A percentile compares a stretch with the other conserved stretches of the same genome.
These are phyloP conservation scores for Discostella stelligeroides DNA, from an alignment of 108 stramenopile species.

Conservation along the genomic window DNA sequence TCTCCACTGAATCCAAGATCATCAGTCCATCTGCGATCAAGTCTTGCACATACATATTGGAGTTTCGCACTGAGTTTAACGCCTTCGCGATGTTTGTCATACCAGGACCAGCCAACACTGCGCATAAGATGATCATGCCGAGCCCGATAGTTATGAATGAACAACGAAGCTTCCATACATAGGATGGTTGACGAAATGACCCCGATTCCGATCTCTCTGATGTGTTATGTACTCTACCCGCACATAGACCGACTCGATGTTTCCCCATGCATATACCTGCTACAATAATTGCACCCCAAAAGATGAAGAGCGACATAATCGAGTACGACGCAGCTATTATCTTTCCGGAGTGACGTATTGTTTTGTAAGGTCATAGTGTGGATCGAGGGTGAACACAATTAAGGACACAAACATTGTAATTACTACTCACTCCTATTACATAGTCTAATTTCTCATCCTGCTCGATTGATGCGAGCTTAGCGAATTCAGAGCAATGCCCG, in stretches of 20 bases:
- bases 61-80: constrained; percentile 14
- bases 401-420: neutral
- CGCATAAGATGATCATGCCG: constrained; percentile 16
- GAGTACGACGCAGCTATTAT: constrained; percentile 36
- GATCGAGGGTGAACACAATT: neutral
- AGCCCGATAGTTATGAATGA: constrained; percentile 32
- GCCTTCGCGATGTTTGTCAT: constrained; percentile 19
- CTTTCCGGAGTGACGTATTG: too few relatives aligned
- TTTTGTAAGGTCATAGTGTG: too few relatives aligned
- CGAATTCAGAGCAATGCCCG: constrained; percentile 32
- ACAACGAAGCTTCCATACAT: constrained; percentile 37
- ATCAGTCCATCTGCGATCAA: constrained; percentile 31
- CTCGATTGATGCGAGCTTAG: constrained; percentile 21
- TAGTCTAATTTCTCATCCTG: constrained; percentile 40
- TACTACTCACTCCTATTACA: constrained; percentile 38
- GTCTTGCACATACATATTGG: constrained; percentile 33
- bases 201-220: constrained; percentile 34
- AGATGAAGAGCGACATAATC: constrained; percentile 33
- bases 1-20: constrained; percentile 29
- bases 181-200: constrained; percentile 20
- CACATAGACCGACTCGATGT: constrained; percentile 19
- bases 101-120: constrained; percentile 22
- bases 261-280: constrained; percentile 31
- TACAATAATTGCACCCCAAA: constrained; percentile 32
- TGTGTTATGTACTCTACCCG: constrained; percentile 28